Percentiles rank a stretch among this genome's conserved stretches.
phyloP scores from a whole-genome alignment of 78 protist species.

The Speleostelium caveatum region DNA sequence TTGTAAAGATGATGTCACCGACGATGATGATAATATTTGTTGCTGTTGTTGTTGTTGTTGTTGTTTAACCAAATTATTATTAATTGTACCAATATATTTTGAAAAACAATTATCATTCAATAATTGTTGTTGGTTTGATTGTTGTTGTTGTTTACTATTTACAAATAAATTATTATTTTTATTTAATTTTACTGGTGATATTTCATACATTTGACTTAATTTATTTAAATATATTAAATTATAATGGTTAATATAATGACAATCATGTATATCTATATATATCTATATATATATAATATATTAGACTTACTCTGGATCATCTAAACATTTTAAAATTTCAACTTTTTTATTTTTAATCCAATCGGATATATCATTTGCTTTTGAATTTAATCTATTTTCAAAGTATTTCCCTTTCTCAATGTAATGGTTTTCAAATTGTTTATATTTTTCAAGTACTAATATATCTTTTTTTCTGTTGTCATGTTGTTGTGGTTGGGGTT shows the following conservation, averaged over 20 bases:
- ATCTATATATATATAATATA: no score
- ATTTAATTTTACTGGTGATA: no score
- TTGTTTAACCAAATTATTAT: neutral
- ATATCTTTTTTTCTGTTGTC: no score
- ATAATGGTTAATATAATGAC: neutral
- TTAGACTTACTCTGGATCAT: neutral
- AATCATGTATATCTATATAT: no score
- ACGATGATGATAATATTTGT: constrained; percentile 1
- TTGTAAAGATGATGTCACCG: no score
- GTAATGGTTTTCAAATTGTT: neutral
- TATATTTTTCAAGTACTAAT: neutral
- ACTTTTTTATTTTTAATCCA: neutral
- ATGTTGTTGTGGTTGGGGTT: no score
- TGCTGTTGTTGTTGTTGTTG: neutral
- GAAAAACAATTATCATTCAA: neutral
- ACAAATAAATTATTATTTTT: no score
- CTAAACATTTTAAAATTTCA: neutral
- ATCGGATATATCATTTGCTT: neutral
- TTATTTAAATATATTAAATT: no score
- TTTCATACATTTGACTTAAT: no score
- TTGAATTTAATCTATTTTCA: neutral
- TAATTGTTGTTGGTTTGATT: no score
- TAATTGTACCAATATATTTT: neutral
- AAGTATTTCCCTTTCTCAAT: neutral
- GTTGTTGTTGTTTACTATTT: neutral